Evolutionary conservation across 1,284 basidiomycete genomes (phyloP).

Genomic region (Cutaneotrichosporon sp.): DNA sequence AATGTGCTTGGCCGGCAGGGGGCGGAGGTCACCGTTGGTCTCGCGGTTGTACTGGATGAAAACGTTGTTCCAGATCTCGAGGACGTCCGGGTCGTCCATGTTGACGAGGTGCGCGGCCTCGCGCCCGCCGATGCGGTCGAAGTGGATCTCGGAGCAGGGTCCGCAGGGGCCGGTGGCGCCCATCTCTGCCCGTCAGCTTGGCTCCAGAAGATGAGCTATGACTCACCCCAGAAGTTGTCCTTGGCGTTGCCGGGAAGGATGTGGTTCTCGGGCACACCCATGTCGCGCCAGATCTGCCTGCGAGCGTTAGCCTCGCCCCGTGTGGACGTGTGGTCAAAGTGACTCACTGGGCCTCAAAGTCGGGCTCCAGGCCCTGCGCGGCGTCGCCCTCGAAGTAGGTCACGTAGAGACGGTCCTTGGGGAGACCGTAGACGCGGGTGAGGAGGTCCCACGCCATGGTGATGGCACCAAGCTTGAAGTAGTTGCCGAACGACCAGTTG

Average conservation of each 20-base stretch:
- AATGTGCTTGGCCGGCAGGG: constrained; percentile 89
- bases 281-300: constrained; percentile 77
- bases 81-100: constrained; percentile 91
- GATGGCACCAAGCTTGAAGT: constrained; percentile 98
- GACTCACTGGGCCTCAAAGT: constrained; percentile 69
- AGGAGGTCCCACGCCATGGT: constrained; percentile 91
- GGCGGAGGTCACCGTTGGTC: constrained; percentile 74
- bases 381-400: constrained; percentile 97
- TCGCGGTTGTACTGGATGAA: constrained; percentile 99
- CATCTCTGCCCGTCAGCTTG: constrained; percentile 69
- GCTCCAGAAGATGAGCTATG: too few species aligned
- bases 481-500: constrained; percentile 99
- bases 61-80: constrained; percentile 99
- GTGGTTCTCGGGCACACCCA: constrained; percentile 85
- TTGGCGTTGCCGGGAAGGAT: constrained; percentile 93
- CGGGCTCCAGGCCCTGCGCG: constrained; percentile 81
- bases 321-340: neutral
- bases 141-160: constrained; percentile 97
- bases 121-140: constrained; percentile 85
- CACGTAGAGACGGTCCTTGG: constrained; percentile 90
- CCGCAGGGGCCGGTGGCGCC: constrained; percentile 97
- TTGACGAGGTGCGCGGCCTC: constrained; percentile 93
- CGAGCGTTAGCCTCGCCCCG: neutral
- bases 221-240: constrained; percentile 97
- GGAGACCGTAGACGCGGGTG: constrained; percentile 79